phyloP scores from a whole-genome alignment of 192 early-diverging fungal genomes.

The Pilaira anomala region DNA sequence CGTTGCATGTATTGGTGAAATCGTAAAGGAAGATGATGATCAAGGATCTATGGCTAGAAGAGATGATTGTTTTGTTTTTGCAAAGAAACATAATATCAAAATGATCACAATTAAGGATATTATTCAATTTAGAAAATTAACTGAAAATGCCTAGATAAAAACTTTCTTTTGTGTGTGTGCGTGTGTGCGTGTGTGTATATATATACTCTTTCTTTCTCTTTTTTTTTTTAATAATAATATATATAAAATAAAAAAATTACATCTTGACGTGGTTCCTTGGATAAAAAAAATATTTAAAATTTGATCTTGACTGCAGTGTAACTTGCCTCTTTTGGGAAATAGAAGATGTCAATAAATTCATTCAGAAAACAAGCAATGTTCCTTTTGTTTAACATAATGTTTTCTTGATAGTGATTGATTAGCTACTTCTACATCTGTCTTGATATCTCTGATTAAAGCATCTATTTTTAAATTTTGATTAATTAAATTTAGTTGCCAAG shows the following conservation, averaged over 20 bases:
- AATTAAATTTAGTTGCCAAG: background rate
- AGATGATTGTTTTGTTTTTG: constrained; percentile 85
- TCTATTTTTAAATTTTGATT: constrained; percentile 48
- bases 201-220: too few species aligned
- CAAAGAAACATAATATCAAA: constrained; percentile 78
- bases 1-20: constrained; percentile 90
- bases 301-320: too few species aligned
- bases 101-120: constrained; percentile 89
- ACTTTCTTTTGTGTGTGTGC: too few species aligned
- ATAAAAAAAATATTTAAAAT: too few species aligned
- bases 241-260: too few species aligned
- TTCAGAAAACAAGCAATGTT: background rate
- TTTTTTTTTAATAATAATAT: too few species aligned
- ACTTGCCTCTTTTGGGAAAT: too few species aligned
- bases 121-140: constrained; percentile 56
- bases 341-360: too few species aligned
- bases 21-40: constrained; percentile 80
- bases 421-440: constrained; percentile 81
- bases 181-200: too few species aligned
- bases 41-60: constrained; percentile 87
- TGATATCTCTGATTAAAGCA: constrained; percentile 89
- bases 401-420: constrained; percentile 51
- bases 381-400: background rate
- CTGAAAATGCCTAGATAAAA: background rate
- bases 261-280: too few species aligned